Evolutionary conservation across 2,329 filamentous ascomycete species (phyloP).

Genomic region (Verticillium tricorpus): DNA sequence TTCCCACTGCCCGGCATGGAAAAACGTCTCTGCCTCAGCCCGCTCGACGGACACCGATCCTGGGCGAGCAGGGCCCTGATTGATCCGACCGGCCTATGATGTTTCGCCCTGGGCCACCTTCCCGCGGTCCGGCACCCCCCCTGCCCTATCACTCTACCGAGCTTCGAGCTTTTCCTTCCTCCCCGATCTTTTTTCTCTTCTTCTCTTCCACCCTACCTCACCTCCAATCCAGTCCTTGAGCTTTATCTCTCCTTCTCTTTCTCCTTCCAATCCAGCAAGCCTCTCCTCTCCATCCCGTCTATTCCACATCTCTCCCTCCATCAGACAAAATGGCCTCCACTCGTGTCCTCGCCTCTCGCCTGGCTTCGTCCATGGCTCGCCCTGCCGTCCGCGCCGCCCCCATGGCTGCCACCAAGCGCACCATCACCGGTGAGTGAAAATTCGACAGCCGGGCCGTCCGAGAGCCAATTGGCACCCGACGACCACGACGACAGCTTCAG

Average conservation of each 20-base stretch:
- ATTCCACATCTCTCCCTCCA: constrained; percentile 30
- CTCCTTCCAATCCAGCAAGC: constrained; percentile 13
- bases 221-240: constrained; percentile 8
- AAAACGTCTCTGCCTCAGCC: constrained; percentile 1
- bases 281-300: constrained; percentile 22
- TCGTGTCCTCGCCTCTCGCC: constrained; percentile 72
- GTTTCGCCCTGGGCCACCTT: constrained; percentile 15
- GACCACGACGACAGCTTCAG: neutral
- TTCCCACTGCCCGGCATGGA: neutral
- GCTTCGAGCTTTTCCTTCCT: constrained; percentile 26
- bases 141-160: constrained; percentile 12
- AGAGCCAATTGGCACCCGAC: neutral
- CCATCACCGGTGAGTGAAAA: constrained; percentile 63
- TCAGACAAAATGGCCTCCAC: constrained; percentile 72
- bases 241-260: constrained; percentile 14
- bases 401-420: constrained; percentile 61
- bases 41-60: neutral
- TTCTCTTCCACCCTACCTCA: constrained; percentile 32
- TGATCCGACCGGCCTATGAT: constrained; percentile 12
- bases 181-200: constrained; percentile 29
- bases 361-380: constrained; percentile 74
- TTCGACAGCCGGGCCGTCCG: constrained; percentile 1
- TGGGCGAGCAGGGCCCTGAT: constrained; percentile 3
- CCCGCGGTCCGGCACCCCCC: constrained; percentile 14
- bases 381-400: constrained; percentile 64